Evolutionary conservation across 345 rosid genomes (phyloP).

Genomic region (Citrus medica): DNA sequence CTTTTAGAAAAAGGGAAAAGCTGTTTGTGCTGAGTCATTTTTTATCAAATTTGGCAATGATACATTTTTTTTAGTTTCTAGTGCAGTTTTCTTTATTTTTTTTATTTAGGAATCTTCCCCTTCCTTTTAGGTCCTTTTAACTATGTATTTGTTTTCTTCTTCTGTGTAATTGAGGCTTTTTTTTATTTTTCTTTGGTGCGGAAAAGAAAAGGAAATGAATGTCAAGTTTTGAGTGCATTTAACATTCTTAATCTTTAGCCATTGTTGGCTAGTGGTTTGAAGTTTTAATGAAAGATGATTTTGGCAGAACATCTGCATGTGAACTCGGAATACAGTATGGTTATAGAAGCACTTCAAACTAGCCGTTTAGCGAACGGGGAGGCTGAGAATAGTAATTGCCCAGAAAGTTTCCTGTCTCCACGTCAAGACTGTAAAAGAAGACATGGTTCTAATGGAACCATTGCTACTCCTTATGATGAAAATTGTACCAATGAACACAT

Average conservation of each 20-base stretch:
- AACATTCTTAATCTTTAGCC: neutral
- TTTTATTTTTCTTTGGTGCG: neutral
- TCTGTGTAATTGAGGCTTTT: neutral
- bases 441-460: conserved; percentile 35
- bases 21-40: neutral
- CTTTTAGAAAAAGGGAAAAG: no score
- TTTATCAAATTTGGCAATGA: neutral
- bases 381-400: conserved; percentile 29
- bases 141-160: neutral
- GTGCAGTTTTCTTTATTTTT: neutral
- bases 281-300: neutral
- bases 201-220: neutral
- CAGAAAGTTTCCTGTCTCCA: conserved; percentile 21
- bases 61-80: neutral
- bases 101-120: neutral
- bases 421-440: conserved; percentile 36
- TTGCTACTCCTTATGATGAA: conserved; percentile 19
- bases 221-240: neutral
- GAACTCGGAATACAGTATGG: conserved; percentile 40
- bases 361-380: conserved; percentile 36
- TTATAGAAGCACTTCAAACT: conserved; percentile 42
- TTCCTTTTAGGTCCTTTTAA: neutral
- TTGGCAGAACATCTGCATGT: conserved; percentile 21
- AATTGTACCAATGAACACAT: conserved; percentile 25
- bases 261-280: neutral